phyloP scores from a whole-genome alignment of 1,284 basidiomycete species.

The Trichosporon inkin region DNA sequence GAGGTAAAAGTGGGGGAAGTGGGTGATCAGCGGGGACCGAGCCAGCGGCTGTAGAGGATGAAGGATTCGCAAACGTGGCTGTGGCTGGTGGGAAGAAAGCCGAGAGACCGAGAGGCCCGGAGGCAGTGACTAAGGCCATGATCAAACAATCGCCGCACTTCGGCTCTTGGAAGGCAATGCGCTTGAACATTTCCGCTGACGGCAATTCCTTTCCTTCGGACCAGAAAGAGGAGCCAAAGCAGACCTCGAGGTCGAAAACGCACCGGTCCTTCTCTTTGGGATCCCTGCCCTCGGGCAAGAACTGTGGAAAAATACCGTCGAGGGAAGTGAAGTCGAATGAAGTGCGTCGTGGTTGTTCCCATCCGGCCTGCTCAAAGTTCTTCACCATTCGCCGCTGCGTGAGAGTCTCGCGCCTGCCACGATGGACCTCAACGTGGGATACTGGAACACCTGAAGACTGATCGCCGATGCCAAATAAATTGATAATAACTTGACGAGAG shows the following conservation, averaged over 20 bases:
- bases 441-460: constrained; percentile 38
- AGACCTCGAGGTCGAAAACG: constrained; percentile 42
- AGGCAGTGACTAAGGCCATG: constrained; percentile 52
- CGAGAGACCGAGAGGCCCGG: constrained; percentile 53
- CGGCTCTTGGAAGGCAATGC: constrained; percentile 53
- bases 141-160: constrained; percentile 56
- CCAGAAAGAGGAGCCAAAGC: constrained; percentile 46
- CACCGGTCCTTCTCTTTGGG: constrained; percentile 26
- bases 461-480: constrained; percentile 32
- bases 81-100: constrained; percentile 52
- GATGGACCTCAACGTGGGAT: constrained; percentile 38
- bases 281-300: neutral
- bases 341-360: constrained; percentile 39
- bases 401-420: constrained; percentile 41
- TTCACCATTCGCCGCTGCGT: constrained; percentile 30
- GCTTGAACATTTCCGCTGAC: constrained; percentile 53
- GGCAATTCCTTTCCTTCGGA: constrained; percentile 26
- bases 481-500: constrained; percentile 31
- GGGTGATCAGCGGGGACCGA: constrained; percentile 27
- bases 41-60: neutral
- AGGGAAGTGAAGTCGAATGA: constrained; percentile 30
- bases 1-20: constrained; percentile 51
- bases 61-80: constrained; percentile 26
- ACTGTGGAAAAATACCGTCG: neutral
- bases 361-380: constrained; percentile 35